Percentiles rank a stretch among this genome's conserved stretches.
Evolutionary conservation across 768 basidiomycete species (phyloP).

Genomic region (Gymnopilus dilepis): DNA sequence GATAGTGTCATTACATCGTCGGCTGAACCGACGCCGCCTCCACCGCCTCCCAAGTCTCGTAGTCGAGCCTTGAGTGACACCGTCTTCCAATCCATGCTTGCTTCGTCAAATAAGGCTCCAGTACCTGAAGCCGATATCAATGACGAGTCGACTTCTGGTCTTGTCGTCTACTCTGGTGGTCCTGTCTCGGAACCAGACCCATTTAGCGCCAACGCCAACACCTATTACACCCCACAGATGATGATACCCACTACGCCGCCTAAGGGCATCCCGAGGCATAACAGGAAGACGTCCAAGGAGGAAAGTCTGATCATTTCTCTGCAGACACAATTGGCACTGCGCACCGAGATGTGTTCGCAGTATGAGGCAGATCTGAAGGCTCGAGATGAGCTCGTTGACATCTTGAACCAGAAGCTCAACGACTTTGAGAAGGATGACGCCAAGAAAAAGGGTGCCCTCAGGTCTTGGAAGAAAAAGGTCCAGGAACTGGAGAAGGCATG

Average conservation of each 20-base stretch:
- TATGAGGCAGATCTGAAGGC: conserved; percentile 78
- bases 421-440: conserved; percentile 66
- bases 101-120: conserved; percentile 35
- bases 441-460: conserved; percentile 57
- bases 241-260: conserved; percentile 75
- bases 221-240: conserved; percentile 79
- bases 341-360: conserved; percentile 75
- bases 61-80: conserved; percentile 67
- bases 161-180: conserved; percentile 51
- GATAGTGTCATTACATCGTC: conserved; percentile 31
- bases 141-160: conserved; percentile 54
- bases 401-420: conserved; percentile 58
- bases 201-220: conserved; percentile 72
- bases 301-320: conserved; percentile 74
- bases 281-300: conserved; percentile 69
- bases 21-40: conserved; percentile 28
- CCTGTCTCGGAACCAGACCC: conserved; percentile 64
- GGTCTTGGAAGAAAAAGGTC: conserved; percentile 79
- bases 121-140: conserved; percentile 69
- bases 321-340: conserved; percentile 76
- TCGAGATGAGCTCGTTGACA: conserved; percentile 72
- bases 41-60: conserved; percentile 45
- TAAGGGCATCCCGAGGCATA: conserved; percentile 45
- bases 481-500: conserved; percentile 73
- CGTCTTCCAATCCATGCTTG: conserved; percentile 62